A percentile compares a stretch with the other conserved stretches of the same genome.
Conservation (phyloP, 352 stramenopile species). For the Pythium phragmiticola region DNA sequence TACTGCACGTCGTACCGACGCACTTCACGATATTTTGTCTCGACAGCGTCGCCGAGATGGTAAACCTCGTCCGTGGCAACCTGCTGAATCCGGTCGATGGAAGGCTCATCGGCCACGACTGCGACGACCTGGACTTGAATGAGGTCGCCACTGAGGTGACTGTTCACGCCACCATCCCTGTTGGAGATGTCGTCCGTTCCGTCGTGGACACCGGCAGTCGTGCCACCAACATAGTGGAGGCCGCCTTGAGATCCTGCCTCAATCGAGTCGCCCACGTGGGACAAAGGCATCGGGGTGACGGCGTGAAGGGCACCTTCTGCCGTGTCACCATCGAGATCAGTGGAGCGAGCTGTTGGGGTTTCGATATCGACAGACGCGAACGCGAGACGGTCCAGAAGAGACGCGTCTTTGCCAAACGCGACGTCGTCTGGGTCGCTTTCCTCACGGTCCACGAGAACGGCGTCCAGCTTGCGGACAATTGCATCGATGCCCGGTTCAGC, state of each 20-base stretch:
- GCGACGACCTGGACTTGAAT: conserved; percentile 18
- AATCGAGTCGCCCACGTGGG: conserved; percentile 2
- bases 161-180: conserved; percentile 33
- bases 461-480: conserved; percentile 9
- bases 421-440: conserved; percentile 8
- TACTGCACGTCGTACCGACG: conserved; percentile 23
- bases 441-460: neutral
- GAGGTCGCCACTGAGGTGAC: conserved; percentile 23
- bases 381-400: neutral
- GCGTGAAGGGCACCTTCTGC: neutral
- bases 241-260: conserved; percentile 14
- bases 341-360: neutral
- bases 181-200: conserved; percentile 31
- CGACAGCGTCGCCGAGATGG: conserved; percentile 9
- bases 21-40: conserved; percentile 17
- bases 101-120: neutral
- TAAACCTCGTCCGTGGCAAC: neutral
- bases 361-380: neutral
- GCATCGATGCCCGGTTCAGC: conserved; percentile 1
- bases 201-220: conserved; percentile 9
- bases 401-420: conserved; percentile 16
- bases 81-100: neutral
- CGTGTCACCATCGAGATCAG: neutral
- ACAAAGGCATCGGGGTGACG: neutral
- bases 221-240: conserved; percentile 2